phyloP scores from a whole-genome alignment of 495 filamentous ascomycete genomes.

The Penicillium parvum region DNA sequence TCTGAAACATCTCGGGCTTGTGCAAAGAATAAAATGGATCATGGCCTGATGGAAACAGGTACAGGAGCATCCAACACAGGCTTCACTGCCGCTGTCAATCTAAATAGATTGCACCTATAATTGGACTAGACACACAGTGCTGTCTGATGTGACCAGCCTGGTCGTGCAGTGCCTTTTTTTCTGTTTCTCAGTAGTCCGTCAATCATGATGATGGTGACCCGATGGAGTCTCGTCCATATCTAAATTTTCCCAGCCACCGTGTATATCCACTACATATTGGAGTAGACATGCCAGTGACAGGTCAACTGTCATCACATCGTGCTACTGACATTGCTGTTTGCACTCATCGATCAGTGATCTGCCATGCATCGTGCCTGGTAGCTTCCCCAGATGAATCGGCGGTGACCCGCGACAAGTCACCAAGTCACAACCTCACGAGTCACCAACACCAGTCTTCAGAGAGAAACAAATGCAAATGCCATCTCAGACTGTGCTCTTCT shows the following conservation, averaged over 20 bases:
- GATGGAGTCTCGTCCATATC: constrained; percentile 1
- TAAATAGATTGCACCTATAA: too few species aligned
- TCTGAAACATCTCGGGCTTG: too few species aligned
- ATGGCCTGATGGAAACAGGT: too few species aligned
- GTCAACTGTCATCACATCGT: constrained; percentile 1
- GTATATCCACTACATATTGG: not conserved
- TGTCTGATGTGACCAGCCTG: too few species aligned
- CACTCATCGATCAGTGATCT: constrained; percentile 1
- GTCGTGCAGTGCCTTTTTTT: too few species aligned
- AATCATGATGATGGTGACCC: not conserved
- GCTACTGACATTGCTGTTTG: not conserved
- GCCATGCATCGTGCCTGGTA: constrained; percentile 5
- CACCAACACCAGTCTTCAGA: not conserved
- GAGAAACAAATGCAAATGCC: too few species aligned
- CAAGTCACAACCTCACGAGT: not conserved
- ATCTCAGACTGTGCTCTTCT: not conserved
- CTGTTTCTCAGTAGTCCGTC: too few species aligned
- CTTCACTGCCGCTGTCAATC: too few species aligned
- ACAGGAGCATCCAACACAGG: too few species aligned
- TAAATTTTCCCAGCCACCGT: constrained; percentile 8
- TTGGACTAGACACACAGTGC: not conserved
- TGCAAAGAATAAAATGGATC: too few species aligned
- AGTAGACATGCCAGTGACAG: not conserved
- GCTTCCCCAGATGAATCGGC: constrained; percentile 8
- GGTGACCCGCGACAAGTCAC: constrained; percentile 3